Evolutionary conservation across 2,329 filamentous ascomycete genomes (phyloP).

Genomic region (Metarhizium humberi): DNA sequence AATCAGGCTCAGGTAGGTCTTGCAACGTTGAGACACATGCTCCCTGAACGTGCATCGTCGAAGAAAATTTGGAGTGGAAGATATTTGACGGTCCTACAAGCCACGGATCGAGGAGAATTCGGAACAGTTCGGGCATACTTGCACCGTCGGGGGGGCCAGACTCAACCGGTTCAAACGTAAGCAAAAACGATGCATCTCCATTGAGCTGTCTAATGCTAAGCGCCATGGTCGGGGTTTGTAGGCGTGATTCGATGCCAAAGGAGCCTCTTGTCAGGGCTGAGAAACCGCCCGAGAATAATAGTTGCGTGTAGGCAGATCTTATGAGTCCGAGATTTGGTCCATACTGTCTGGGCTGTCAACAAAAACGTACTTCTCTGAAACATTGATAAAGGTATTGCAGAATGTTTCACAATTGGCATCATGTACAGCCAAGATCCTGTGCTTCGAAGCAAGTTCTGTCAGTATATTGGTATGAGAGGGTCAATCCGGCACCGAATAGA

Average conservation of each 20-base stretch:
- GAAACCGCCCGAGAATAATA: not conserved
- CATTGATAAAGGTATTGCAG: not conserved
- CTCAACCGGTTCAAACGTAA: conserved; percentile 50
- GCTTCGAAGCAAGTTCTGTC: not conserved
- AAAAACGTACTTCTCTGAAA: not conserved
- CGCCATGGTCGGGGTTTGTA: conserved; percentile 37
- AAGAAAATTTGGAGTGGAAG: conserved; percentile 44
- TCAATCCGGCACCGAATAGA: not conserved
- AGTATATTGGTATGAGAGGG: not conserved
- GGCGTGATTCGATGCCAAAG: not conserved
- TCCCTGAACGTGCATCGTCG: conserved; percentile 42
- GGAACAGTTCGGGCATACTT: conserved; percentile 39
- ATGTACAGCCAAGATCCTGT: not conserved
- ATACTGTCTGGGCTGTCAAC: not conserved
- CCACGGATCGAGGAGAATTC: conserved; percentile 65
- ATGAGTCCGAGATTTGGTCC: not conserved
- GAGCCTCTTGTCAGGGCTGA: not conserved
- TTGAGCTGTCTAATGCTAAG: conserved; percentile 55
- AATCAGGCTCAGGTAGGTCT: conserved; percentile 32
- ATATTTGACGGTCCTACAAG: conserved; percentile 51
- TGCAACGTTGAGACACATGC: conserved; percentile 45
- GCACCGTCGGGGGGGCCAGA: conserved; percentile 3
- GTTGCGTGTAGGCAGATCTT: not conserved
- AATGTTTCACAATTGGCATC: not conserved
- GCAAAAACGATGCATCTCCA: conserved; percentile 54